Evolutionary conservation across 2,329 filamentous ascomycete species (phyloP).

Genomic region (Arthrinium phaeospermum): DNA sequence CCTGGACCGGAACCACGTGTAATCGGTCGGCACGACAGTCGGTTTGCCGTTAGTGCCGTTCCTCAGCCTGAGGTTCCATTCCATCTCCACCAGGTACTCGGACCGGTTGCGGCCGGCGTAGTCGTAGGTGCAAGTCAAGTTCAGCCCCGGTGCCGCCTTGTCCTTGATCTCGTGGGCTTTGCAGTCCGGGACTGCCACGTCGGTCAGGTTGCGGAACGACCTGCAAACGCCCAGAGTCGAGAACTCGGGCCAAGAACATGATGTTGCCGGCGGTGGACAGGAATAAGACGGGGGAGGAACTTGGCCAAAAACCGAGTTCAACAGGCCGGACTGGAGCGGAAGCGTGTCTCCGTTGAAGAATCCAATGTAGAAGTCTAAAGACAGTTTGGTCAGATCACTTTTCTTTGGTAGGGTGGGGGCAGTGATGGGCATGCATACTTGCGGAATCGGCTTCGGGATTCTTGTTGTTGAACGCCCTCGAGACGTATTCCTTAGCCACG

Average conservation of each 20-base stretch:
- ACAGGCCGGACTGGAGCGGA: not conserved
- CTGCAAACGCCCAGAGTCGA: not conserved
- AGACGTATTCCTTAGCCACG: conserved; percentile 19
- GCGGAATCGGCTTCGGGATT: not conserved
- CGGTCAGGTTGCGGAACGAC: not conserved
- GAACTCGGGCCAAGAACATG: not conserved
- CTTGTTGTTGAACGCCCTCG: not conserved
- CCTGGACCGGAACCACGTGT: not conserved
- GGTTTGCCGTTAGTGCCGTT: not conserved
- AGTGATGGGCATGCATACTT: not conserved
- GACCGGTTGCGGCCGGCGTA: conserved; percentile 3
- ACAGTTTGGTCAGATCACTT: not conserved
- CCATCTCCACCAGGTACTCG: not conserved
- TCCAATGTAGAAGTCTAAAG: conserved; percentile 21
- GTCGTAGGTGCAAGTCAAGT: conserved; percentile 5
- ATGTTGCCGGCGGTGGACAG: not conserved
- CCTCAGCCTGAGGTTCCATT: not conserved
- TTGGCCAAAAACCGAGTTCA: not conserved
- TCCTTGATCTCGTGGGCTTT: not conserved
- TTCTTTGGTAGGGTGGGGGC: too few relatives aligned
- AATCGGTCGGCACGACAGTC: not conserved
- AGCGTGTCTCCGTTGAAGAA: not conserved
- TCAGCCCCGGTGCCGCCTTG: not conserved
- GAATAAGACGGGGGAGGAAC: not conserved
- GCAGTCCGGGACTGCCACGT: not conserved